These are phyloP conservation scores for Pyrus pyrifolia DNA, from an alignment of 306 rosid species.

Conservation along the genomic window DNA sequence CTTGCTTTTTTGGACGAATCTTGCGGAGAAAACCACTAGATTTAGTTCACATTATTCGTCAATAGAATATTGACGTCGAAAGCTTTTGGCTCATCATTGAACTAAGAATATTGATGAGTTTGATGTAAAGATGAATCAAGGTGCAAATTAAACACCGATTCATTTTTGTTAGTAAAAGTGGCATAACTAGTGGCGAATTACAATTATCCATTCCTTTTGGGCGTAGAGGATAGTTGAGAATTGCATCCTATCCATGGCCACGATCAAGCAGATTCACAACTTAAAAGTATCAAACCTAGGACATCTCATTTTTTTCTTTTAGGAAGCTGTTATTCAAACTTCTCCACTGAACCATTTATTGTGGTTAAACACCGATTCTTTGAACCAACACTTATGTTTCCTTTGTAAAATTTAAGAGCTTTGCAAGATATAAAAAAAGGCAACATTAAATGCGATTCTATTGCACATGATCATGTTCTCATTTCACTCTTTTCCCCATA, in stretches of 20 bases:
- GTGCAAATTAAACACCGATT: not conserved
- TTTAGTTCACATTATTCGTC: not conserved
- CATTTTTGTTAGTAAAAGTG: not conserved
- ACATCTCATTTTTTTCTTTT: no score
- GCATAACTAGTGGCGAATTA: no score
- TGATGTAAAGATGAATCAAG: not conserved
- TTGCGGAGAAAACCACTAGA: not conserved
- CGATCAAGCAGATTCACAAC: no score
- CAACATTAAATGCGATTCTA: not conserved
- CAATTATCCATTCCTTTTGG: no score
- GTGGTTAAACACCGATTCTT: not conserved
- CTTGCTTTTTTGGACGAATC: not conserved
- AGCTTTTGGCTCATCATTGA: not conserved
- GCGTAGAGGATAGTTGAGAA: no score
- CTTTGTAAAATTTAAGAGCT: not conserved
- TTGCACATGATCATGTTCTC: no score
- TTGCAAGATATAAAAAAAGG: not conserved
- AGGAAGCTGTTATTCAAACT: no score
- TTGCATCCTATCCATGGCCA: no score
- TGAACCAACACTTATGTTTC: not conserved
- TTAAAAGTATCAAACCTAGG: no score
- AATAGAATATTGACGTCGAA: not conserved
- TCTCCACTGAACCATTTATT: no score
- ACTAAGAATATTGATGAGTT: not conserved
- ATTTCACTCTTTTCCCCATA: not conserved